These are phyloP conservation scores for Colletotrichum scovillei DNA, from an alignment of 2,329 filamentous ascomycete species.

Conservation along the genomic window DNA sequence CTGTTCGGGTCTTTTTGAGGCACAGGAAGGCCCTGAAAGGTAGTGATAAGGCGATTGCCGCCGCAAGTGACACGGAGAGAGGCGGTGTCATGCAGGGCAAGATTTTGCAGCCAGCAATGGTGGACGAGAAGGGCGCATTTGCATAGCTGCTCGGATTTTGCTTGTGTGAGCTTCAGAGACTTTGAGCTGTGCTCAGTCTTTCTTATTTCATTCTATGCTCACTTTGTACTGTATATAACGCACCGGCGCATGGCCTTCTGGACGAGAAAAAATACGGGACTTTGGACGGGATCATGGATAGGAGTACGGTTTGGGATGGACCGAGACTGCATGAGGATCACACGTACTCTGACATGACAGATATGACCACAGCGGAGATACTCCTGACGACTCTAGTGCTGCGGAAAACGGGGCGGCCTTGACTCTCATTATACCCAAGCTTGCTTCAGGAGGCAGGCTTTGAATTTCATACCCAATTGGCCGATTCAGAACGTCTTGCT, in stretches of 20 bases:
- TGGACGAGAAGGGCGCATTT: conserved; percentile 9
- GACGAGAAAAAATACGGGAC: neutral
- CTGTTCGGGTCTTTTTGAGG: conserved; percentile 8
- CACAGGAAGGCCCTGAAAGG: conserved; percentile 24
- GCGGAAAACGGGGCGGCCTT: conserved; percentile 1
- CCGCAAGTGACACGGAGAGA: neutral
- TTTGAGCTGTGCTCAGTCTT: conserved; percentile 21
- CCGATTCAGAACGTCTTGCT: neutral
- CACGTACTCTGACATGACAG: neutral
- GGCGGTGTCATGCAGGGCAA: conserved; percentile 5
- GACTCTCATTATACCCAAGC: conserved; percentile 29
- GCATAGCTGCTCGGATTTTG: neutral
- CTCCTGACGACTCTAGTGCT: neutral
- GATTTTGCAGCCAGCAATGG: neutral
- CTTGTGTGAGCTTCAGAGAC: neutral
- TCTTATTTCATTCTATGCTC: too few relatives aligned
- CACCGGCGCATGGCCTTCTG: neutral
- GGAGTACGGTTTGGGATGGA: neutral
- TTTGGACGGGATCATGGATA: neutral
- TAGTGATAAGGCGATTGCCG: neutral
- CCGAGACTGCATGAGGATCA: neutral
- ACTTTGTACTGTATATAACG: neutral
- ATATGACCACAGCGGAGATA: conserved; percentile 1
- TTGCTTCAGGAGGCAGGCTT: conserved; percentile 16
- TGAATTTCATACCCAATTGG: neutral